Evolutionary conservation across 2,329 filamentous ascomycete species (phyloP), one percentile per base, ranked within the genome.

Genomic region (Rutstroemia sp.): DNA sequence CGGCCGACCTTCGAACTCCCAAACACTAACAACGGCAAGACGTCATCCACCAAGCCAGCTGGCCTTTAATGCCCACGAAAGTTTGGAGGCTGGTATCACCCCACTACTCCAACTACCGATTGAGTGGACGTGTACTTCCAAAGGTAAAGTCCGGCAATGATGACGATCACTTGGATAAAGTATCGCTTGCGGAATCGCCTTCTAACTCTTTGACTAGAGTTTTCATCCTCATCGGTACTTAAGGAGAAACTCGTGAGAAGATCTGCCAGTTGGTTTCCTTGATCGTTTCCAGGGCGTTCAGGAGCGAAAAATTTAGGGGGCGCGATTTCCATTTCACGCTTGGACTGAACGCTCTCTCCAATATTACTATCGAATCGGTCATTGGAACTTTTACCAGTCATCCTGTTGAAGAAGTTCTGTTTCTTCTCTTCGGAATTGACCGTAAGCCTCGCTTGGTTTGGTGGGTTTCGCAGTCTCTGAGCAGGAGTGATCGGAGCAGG

Each of bases 401-500:
- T 58, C 5, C 55, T 61, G 21, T 63, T 67, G 66, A 83, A 84
- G 66, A 82, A 80, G 54, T 77, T 76, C 25, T 76, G 72, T 59
- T 76, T 74, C 53, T 68, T 65, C 68, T 75, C 67, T 70, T 73
- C 34, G 59, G 75, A 42, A 66, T 76, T 63, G 69, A 79, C 64
- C 66, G 75, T 73, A 25, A 85, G 72, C 1, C 78, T 71, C 0
- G 82, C 78, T 38, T 76, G 73, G 58, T 79, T 81, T 4, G 79
- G 78, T 1, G 84, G 84, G 58, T 87, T 88, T 34, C 81, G 76
- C 6, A 83, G 69, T 45, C 77, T 76, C 42, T 83, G 80, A 2
- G 84, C 83, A 21, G 85, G 84, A n/a, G 78, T 80, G 14, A 78
- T 80, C 14, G 88, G 87, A 1, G 86, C 84, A 0, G 84, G 77